Conservation (phyloP, 441 rosid genomes). For the Flueggea neowawraea region DNA sequence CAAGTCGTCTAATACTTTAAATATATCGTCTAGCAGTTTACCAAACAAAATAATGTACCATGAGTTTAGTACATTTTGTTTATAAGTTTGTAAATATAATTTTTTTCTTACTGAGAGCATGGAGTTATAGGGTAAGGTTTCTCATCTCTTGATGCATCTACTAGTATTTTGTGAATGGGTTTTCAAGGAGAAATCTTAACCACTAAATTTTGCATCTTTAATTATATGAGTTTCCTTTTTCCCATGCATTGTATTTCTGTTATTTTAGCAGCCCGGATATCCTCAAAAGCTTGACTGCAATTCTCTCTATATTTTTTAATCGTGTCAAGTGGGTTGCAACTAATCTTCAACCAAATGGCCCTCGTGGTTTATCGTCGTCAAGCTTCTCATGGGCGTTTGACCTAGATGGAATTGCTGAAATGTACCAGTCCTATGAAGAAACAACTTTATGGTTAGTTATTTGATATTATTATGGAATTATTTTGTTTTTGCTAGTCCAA, state of each 20-base stretch:
- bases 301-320: background rate
- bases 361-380: conserved; percentile 35
- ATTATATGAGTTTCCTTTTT: background rate
- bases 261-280: background rate
- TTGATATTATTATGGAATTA: background rate
- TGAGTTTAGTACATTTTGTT: too few relatives aligned
- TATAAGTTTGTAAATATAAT: too few relatives aligned
- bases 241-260: background rate
- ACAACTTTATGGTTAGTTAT: conserved; percentile 73
- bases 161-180: too few relatives aligned
- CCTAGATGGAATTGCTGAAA: conserved; percentile 74
- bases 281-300: background rate
- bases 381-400: conserved; percentile 87
- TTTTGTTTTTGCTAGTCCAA: background rate
- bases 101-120: too few relatives aligned
- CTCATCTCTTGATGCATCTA: too few relatives aligned
- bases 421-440: conserved; percentile 87
- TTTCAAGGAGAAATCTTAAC: too few relatives aligned
- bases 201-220: too few relatives aligned
- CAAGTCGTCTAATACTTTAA: too few relatives aligned
- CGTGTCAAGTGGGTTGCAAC: conserved; percentile 80
- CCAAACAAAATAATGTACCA: too few relatives aligned
- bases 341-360: conserved; percentile 52
- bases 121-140: too few relatives aligned
- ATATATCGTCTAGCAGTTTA: too few relatives aligned